Evolutionary conservation across 2,329 filamentous ascomycete species (phyloP), one percentile per base, ranked within the genome.

Genomic region (Pyrenochaeta sp.): DNA sequence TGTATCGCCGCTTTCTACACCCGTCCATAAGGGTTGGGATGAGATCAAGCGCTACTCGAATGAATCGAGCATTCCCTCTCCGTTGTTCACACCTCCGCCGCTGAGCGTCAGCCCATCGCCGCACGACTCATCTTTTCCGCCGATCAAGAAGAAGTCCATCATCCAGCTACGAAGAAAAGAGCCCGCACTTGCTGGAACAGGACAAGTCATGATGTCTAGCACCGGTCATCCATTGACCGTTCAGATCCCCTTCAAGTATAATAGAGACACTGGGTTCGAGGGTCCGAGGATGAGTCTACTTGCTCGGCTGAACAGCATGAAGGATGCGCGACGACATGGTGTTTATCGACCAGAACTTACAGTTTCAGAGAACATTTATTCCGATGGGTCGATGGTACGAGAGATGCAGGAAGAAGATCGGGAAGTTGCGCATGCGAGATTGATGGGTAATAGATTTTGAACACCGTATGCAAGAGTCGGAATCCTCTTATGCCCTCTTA

Each of bases 11-110:
- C 13, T 19, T 47, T 27, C 48, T 27, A n/a, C 40, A 37, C 28
- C 25, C 9, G 30, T 65, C 52, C 56, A 69, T 46, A 64, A 65
- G 46, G 69, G 72, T 22, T 75, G 72, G 72, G 73, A 73, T 9
- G 70, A 72, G 1, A 73, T 74, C 52, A 73, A 68, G 25, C 61
- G 63, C 39, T 52, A 50, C 22, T 65, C 61, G 6, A 49, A 51
- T 22, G 28, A 42, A 43, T 56, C 57, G 4, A 30, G 50, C 32
- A 36, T 45, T 34, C 19, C 57, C 24, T 25, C 46, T 53, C 19
- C 34, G 55, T 1, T 61, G 54, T 3, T 46, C 52, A 24, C 56
- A 37, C 22, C 24, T 46, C 47, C 25, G 24, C 34, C 22, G 44
- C 24, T 37, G 5, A 57, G 22, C 22, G 52, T 55, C 44, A 40